Evolutionary conservation across 2,329 filamentous ascomycete species (phyloP).

Genomic region (Fusarium pseudograminearum): DNA sequence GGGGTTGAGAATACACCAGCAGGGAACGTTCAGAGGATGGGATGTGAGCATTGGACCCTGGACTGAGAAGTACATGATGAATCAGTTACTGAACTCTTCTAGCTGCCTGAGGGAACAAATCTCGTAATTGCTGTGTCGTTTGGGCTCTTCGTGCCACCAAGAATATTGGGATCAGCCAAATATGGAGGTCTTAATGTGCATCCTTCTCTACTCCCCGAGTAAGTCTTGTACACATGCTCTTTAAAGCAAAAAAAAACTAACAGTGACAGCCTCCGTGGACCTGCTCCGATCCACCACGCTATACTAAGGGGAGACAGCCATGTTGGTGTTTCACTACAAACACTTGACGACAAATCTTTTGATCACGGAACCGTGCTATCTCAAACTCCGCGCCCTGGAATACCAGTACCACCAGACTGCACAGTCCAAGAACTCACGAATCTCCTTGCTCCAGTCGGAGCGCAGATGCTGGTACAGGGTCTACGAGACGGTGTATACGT

Average conservation of each 20-base stretch:
- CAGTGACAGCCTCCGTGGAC: constrained; percentile 76
- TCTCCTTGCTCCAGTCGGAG: constrained; percentile 73
- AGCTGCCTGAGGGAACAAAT: constrained; percentile 74
- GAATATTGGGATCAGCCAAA: constrained; percentile 75
- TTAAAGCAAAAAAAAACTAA: constrained; percentile 16
- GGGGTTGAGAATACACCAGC: constrained; percentile 75
- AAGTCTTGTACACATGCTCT: constrained; percentile 45
- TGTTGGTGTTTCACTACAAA: constrained; percentile 88
- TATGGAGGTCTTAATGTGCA: constrained; percentile 96
- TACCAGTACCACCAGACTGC: constrained; percentile 61
- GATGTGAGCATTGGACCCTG: constrained; percentile 63
- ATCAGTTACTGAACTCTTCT: constrained; percentile 13
- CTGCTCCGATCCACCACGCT: constrained; percentile 89
- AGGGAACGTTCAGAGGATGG: constrained; percentile 88
- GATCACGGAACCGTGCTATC: constrained; percentile 82
- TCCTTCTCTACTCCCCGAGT: constrained; percentile 90
- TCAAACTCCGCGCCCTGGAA: constrained; percentile 72
- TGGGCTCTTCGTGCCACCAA: constrained; percentile 85
- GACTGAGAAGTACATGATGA: background rate
- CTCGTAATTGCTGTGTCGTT: constrained; percentile 94
- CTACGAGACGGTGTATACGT: constrained; percentile 74
- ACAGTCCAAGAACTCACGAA: constrained; percentile 58
- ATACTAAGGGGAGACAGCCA: constrained; percentile 70
- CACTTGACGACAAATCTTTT: constrained; percentile 79
- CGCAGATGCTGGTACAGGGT: constrained; percentile 75